Conservation (phyloP, 2,329 filamentous ascomycete species). For the Microsporum audouinii region DNA sequence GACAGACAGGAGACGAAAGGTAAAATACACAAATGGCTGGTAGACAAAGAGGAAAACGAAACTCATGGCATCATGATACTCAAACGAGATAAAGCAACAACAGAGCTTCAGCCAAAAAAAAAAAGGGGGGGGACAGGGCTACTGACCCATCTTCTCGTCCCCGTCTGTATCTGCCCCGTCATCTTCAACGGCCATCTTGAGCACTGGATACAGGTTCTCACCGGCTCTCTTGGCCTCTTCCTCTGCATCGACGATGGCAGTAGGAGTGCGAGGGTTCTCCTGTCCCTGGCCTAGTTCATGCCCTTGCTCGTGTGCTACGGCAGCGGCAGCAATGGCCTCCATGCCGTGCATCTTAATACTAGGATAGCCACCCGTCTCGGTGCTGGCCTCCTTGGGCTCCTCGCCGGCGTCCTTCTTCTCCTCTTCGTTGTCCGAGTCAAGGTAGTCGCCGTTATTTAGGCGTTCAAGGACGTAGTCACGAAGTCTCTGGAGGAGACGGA, state of each 20-base stretch:
- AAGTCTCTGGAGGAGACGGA: slow-evolving; percentile 51
- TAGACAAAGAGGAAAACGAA: slow-evolving; percentile 1
- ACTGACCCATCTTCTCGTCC: slow-evolving; percentile 28
- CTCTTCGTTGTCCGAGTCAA: slow-evolving; percentile 18
- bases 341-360: slow-evolving; percentile 13
- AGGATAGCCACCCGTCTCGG: background rate
- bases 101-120: too few species aligned
- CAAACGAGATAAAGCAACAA: background rate
- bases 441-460: slow-evolving; percentile 43
- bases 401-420: slow-evolving; percentile 36
- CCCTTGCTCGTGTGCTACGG: slow-evolving; percentile 15
- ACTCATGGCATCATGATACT: slow-evolving; percentile 13
- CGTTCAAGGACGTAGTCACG: slow-evolving; percentile 46
- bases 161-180: slow-evolving; percentile 28
- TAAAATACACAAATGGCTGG: background rate
- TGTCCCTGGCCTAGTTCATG: background rate
- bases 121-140: background rate
- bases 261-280: background rate
- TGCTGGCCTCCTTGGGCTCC: slow-evolving; percentile 8
- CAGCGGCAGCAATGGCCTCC: slow-evolving; percentile 18
- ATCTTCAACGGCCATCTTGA: slow-evolving; percentile 18
- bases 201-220: slow-evolving; percentile 18
- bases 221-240: slow-evolving; percentile 2
- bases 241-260: background rate
- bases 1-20: slow-evolving; percentile 8